Base-by-base conservation (phyloP, 2,329 filamentous ascomycete genomes). In the Cordyceps fumosorosea region DNA sequence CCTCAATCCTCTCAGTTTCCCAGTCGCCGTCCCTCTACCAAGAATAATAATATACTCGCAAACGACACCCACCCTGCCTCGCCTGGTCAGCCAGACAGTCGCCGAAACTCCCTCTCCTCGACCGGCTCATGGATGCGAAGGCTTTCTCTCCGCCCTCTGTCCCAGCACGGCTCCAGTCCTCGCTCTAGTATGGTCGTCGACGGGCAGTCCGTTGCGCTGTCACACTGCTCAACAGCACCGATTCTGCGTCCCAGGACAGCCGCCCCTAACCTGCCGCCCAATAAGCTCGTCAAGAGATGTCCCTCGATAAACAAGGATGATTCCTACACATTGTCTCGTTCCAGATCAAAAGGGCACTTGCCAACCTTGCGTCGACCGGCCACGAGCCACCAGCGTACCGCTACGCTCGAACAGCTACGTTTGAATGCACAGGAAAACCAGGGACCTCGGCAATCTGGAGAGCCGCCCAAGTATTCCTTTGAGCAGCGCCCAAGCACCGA, bases 251-350 rank as follows among this genome's bases (percentile, higher is more conserved):
- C 70, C 40, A 65, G 64, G 50, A 70, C 77, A 20, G 64, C 72
- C 20, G 76, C 72, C 66, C 75, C 73, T 67, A 80, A 79, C 64
- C 73, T 84, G 37, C 78, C 84, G 10, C 87, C 86, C 20, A 93
- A 93, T 74, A 92, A 91, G 76, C 79, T 93, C 47, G 89, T 92
- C 58, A 93, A 93, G 75, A 85, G 89, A 64, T 81, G 84, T 44
- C 81, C 86, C 3, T 85, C 88, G 22, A 76, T 79, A 53, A 80
- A 81, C 66, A 76, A 76, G 57, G 70, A 77, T 58, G 75, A 76
- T 64, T 71, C 78, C 54, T 75, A 79, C 6, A 70, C 76, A 50
- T 66, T 76, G 37, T 70, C 75, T 34, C 77, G 81, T 65, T 80
- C 86, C 37, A 84, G 77, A 66, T 82, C 86, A 54, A 56, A 50